phyloP scores from a whole-genome alignment of 768 basidiomycete species.

The Podaxis sp. region DNA sequence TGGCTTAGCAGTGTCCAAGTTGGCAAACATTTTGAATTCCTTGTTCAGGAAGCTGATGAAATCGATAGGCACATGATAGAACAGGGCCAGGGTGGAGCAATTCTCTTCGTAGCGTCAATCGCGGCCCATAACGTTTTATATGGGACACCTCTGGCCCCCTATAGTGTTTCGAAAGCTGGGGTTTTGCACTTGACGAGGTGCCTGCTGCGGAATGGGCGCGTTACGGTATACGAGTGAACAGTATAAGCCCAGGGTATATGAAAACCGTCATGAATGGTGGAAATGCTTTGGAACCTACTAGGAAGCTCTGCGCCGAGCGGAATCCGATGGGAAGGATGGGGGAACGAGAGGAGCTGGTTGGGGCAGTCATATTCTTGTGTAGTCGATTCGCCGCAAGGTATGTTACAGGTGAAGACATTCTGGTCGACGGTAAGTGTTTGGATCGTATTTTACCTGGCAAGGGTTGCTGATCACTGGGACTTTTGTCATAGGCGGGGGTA shows the following conservation, averaged over 20 bases:
- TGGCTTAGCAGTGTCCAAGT: constrained; percentile 37
- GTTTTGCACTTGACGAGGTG: constrained; percentile 33
- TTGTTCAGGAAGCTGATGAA: not conserved
- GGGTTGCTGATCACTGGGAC: not conserved
- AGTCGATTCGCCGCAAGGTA: constrained; percentile 35
- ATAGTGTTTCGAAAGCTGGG: constrained; percentile 39
- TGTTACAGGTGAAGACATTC: constrained; percentile 39
- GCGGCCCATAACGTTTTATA: constrained; percentile 37
- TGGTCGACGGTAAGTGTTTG: constrained; percentile 33
- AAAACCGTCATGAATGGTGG: constrained; percentile 37
- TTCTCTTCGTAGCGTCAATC: constrained; percentile 40
- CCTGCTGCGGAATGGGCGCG: constrained; percentile 36
- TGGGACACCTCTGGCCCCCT: constrained; percentile 35
- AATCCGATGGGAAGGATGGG: constrained; percentile 43
- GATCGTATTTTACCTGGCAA: not conserved
- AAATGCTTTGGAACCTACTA: constrained; percentile 24
- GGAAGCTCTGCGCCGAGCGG: constrained; percentile 29
- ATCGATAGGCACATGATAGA: constrained; percentile 34
- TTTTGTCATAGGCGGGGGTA: not conserved
- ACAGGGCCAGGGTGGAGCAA: constrained; percentile 34
- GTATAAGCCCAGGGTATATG: constrained; percentile 40
- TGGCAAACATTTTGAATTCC: not conserved
- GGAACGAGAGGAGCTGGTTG: constrained; percentile 33
- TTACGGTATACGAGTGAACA: constrained; percentile 39
- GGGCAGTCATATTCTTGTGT: constrained; percentile 34